Evolutionary conservation across 2,329 filamentous ascomycete species (phyloP), one percentile per base, ranked within the genome.

Genomic region (Chalaropsis thielavioides): DNA sequence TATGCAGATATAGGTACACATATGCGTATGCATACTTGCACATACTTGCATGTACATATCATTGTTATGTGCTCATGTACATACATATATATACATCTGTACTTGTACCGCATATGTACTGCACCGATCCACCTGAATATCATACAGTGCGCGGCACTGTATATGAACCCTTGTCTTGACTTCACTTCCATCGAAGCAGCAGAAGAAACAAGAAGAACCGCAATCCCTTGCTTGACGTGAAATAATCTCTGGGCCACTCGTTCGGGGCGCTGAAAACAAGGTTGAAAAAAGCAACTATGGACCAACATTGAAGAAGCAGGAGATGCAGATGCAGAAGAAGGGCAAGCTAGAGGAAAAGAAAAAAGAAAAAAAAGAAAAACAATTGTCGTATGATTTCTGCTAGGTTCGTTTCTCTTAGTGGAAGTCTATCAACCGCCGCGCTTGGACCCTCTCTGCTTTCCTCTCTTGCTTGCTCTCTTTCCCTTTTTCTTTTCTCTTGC

Each of bases 361-460:
- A 13, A 51, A 10, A 51, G 11, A 11, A n/a, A 13, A 38, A 38
- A 1, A 17, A 58, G 38, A 58, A 58, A 10, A 58, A 11, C 10
- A 38, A 38, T n/a, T 11, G 54, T 58, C 54, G 54, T 58, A 58
- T 58, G 54, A 58, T 58, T 58, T 2, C 54, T 31, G 22, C 54
- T 58, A 35, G 54, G 54, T 31, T 58, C 24, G 54, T 58, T n/a
- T 31, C 54, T 38, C 15, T n/a, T 58, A 58, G 54, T 38, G 27
- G 31, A 10, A n/a, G 54, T 19, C 54, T 58, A 58, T 58, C 27
- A 58, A 58, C 54, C 17, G 24, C 31, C 22, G 27, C 54, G 54
- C 54, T 58, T 58, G 54, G 54, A 35, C 54, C 54, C 54, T 51
- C 24, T 58, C 19, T 58, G 54, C 54, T 38, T 38, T 38, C 35